These are phyloP conservation scores for Leccinum variabile DNA, from an alignment of 1,284 basidiomycete species.

Conservation along the genomic window DNA sequence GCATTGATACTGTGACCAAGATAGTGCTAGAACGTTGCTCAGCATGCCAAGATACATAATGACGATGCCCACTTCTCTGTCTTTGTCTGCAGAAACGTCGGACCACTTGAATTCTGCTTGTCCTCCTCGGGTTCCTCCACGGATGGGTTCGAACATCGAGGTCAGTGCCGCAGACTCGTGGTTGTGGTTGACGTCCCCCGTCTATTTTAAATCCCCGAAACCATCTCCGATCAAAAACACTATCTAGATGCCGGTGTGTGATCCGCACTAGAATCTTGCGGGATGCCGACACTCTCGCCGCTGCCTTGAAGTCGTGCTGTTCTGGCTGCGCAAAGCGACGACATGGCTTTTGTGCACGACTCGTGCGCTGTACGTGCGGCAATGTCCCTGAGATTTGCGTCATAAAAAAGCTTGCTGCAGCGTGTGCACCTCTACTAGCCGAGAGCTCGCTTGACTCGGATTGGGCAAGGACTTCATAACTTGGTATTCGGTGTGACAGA, in stretches of 20 bases:
- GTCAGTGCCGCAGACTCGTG: not conserved
- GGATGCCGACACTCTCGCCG: conserved; percentile 23
- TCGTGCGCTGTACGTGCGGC: conserved; percentile 2
- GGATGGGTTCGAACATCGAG: conserved; percentile 75
- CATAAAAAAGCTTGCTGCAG: not conserved
- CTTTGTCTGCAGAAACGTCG: conserved; percentile 87
- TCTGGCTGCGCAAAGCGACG: not conserved
- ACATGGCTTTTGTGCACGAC: conserved; percentile 1
- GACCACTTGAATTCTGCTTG: conserved; percentile 92
- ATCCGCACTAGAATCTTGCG: conserved; percentile 20
- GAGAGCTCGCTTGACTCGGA: not conserved
- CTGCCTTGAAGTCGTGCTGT: conserved; percentile 6
- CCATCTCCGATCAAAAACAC: conserved; percentile 23
- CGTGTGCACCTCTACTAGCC: conserved; percentile 6
- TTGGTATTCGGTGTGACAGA: not conserved
- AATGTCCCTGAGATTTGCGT: conserved; percentile 1
- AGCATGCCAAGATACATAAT: conserved; percentile 1
- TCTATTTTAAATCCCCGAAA: conserved; percentile 15
- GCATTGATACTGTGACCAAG: conserved; percentile 91
- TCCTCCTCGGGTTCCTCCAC: conserved; percentile 84
- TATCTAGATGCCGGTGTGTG: conserved; percentile 21
- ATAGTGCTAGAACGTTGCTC: conserved; percentile 62
- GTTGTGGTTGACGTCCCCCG: not conserved
- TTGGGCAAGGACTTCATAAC: not conserved
- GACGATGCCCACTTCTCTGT: conserved; percentile 67